phyloP scores from a whole-genome alignment of 2,329 filamentous ascomycete species.

The Curvularia eragrostidis region DNA sequence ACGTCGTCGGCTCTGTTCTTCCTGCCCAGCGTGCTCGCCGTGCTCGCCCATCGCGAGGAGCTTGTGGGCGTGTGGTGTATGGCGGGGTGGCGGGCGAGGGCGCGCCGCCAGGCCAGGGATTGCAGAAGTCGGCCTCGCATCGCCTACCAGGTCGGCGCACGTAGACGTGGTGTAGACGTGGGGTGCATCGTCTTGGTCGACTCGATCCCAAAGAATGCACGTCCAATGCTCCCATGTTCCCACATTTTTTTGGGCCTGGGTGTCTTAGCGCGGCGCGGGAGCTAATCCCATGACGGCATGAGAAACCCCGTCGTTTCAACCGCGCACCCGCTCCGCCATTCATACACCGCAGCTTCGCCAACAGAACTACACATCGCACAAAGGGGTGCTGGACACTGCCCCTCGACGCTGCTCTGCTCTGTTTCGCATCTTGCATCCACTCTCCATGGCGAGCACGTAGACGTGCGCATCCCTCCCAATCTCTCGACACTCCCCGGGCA shows the following conservation, averaged over 20 bases:
- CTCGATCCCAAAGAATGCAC: background rate
- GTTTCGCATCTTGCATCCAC: background rate
- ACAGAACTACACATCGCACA: conserved; percentile 5
- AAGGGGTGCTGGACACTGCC: conserved; percentile 24
- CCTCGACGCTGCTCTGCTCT: conserved; percentile 11
- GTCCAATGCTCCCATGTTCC: conserved; percentile 11
- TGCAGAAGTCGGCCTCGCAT: conserved; percentile 41
- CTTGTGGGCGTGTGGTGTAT: conserved; percentile 14
- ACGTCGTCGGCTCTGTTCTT: conserved; percentile 15
- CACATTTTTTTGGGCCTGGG: conserved; percentile 20
- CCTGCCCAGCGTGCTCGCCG: conserved; percentile 8
- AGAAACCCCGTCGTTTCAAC: conserved; percentile 24
- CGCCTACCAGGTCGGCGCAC: conserved; percentile 21
- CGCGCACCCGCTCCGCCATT: conserved; percentile 27
- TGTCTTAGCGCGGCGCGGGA: conserved; percentile 17
- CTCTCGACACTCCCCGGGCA: conserved; percentile 21
- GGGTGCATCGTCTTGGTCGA: conserved; percentile 3
- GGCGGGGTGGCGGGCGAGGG: conserved; percentile 23
- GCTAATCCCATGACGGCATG: conserved; percentile 33
- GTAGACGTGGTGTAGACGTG: conserved; percentile 22
- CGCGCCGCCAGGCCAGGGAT: conserved; percentile 33
- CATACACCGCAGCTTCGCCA: conserved; percentile 20
- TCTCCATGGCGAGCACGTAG: conserved; percentile 36
- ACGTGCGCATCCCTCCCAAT: conserved; percentile 23
- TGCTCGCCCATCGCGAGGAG: conserved; percentile 18